phyloP scores from a whole-genome alignment of 306 rosid species.

The Cucurbita maxima region DNA sequence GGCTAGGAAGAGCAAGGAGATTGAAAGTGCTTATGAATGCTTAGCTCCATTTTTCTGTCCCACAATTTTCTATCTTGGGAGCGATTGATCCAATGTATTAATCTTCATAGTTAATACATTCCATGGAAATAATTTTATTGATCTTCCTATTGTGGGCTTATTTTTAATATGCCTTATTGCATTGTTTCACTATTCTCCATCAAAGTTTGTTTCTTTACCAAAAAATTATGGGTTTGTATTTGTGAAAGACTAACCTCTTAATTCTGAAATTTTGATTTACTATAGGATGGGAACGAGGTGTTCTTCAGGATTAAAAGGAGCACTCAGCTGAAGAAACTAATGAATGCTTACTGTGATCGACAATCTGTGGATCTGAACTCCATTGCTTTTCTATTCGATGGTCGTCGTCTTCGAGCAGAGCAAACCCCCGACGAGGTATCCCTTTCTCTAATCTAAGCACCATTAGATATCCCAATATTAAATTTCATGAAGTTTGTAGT shows the following conservation, averaged over 20 bases:
- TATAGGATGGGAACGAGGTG: conserved; percentile 49
- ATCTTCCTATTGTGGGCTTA: neutral
- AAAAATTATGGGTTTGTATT: neutral
- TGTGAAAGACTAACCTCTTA: neutral
- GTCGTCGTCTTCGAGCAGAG: conserved; percentile 49
- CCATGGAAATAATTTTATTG: neutral
- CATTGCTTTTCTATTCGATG: conserved; percentile 50
- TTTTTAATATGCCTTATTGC: neutral
- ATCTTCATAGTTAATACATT: no score
- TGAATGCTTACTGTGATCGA: conserved; percentile 68
- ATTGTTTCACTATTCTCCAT: neutral
- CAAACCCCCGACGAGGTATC: conserved; percentile 69
- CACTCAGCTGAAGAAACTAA: conserved; percentile 61
- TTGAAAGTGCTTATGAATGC: neutral
- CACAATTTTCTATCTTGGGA: neutral
- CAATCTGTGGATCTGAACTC: conserved; percentile 41
- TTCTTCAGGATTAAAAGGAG: conserved; percentile 54
- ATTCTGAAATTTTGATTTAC: neutral
- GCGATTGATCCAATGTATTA: neutral
- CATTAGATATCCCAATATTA: neutral
- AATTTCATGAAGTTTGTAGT: neutral
- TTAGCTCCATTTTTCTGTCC: neutral
- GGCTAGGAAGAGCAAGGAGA: neutral
- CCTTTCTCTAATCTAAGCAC: neutral
- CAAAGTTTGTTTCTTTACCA: neutral